Percentiles rank a stretch among this genome's conserved stretches.
Evolutionary conservation across 176 grass and related monocot species (phyloP).

Genomic region (Melocanna baccifera): DNA sequence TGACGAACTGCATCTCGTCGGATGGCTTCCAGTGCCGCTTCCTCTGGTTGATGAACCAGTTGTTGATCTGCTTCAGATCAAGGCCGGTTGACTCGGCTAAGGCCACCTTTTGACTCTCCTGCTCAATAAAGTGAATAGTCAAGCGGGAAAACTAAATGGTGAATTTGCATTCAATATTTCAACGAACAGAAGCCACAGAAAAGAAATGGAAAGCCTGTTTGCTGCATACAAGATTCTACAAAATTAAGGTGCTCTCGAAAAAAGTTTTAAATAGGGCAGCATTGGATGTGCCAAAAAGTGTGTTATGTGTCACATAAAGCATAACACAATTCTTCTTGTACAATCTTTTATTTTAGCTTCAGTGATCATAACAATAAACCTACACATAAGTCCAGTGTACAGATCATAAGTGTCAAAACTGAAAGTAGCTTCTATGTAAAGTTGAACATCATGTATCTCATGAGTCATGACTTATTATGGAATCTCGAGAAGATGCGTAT

Average conservation of each 20-base stretch:
- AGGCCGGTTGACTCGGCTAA: slow-evolving; percentile 78
- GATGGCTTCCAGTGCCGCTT: slow-evolving; percentile 98
- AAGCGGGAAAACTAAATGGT: background rate
- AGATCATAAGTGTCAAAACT: background rate
- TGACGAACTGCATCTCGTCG: slow-evolving; percentile 88
- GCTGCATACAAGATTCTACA: background rate
- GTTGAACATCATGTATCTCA: background rate
- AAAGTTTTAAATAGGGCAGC: background rate
- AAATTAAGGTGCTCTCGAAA: background rate
- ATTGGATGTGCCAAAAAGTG: background rate
- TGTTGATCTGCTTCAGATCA: slow-evolving; percentile 97
- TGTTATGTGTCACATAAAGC: background rate
- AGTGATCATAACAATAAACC: background rate
- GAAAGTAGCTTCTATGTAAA: background rate
- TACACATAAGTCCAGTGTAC: background rate
- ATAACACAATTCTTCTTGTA: background rate
- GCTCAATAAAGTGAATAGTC: background rate
- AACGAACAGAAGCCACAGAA: background rate
- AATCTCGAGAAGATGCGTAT: background rate
- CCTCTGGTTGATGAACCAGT: slow-evolving; percentile 98
- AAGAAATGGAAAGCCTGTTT: background rate
- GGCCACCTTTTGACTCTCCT: slow-evolving; percentile 85
- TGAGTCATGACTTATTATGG: background rate
- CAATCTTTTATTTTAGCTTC: background rate
- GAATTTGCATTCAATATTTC: background rate